Base-by-base conservation (phyloP, 331 rosid species). In the Telfairia occidentalis region DNA sequence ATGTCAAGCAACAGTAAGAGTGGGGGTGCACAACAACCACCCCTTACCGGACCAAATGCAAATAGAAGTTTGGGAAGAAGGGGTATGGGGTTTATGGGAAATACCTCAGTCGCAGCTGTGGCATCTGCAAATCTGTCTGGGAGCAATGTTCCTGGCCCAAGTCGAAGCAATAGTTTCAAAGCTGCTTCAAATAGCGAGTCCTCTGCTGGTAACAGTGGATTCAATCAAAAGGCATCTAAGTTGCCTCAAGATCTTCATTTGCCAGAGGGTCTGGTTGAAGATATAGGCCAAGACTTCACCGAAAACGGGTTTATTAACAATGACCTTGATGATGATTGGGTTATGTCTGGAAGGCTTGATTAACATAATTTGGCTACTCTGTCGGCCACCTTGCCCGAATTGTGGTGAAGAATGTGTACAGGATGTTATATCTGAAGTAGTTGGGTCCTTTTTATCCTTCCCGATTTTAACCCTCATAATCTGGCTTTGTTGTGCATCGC, bases 91-190 rank as follows among this genome's bases (percentile, higher is more conserved):
- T 89, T 83, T 69, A 92, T 89, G 16, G 88, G 89, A 32, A 85
- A 84, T 78, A 24, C 79, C 69, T 80, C 92, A 40, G 76, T 81
- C 1, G 52, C 78, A 7, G 46, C 82, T 29, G 84, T 83, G 61
- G 81, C 85, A 40, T 77, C 89, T 58, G 73, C 86, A 78, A 86
- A 71, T 76, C 81, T 75, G 71, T 73, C 83, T 0, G 92, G 87
- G 77, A 81, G 85, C 75, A 92, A 85, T 11, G 87, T 87, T 61
- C 89, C 88, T 77, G 87, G 84, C 19, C 86, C 97, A 2, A 84
- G 86, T 84, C 81, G 98, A 83, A 95, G 88, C 73, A 92, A 88
- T 84, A 92, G 99, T 77, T 95, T 95, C 89, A 92, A 91, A 84
- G 86, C 90, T 18, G 85, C 92, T 43, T 88, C 98, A 53, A 94